These are phyloP conservation scores for Rhodotorula sp. DNA, from an alignment of 1,284 basidiomycete species.

Conservation along the genomic window DNA sequence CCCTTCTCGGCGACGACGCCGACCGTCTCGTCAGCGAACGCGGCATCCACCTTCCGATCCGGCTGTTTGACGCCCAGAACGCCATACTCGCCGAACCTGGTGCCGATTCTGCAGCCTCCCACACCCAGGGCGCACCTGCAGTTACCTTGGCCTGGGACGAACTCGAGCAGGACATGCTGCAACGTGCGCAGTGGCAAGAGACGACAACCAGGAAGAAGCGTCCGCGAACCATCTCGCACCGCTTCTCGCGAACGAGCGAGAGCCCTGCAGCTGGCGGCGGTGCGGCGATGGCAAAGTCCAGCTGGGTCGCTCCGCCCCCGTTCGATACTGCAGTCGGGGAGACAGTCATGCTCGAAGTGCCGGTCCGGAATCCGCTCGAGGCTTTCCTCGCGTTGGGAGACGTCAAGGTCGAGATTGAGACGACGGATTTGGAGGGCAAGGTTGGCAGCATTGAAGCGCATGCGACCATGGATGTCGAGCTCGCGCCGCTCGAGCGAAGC, in stretches of 20 bases:
- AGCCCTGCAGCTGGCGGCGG: too few species aligned
- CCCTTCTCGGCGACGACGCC: slow-evolving; percentile 24
- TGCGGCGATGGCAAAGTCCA: too few species aligned
- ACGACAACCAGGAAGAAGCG: too few species aligned
- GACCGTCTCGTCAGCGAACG: slow-evolving; percentile 4
- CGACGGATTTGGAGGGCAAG: neutral
- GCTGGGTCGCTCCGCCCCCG: too few species aligned
- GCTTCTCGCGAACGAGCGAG: too few species aligned
- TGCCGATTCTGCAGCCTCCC: neutral
- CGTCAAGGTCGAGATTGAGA: slow-evolving; percentile 33
- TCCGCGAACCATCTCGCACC: too few species aligned
- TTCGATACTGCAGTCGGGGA: slow-evolving; percentile 41
- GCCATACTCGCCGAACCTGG: slow-evolving; percentile 14
- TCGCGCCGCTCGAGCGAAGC: slow-evolving; percentile 50
- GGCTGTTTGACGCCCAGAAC: slow-evolving; percentile 33
- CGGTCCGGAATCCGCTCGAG: slow-evolving; percentile 53
- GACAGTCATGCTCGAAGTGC: slow-evolving; percentile 50
- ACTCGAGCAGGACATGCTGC: slow-evolving; percentile 26
- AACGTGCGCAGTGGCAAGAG: slow-evolving; percentile 45
- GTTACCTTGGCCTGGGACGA: slow-evolving; percentile 14
- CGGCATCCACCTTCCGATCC: slow-evolving; percentile 7
- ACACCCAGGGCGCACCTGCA: neutral
- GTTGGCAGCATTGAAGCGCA: neutral
- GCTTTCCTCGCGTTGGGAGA: slow-evolving; percentile 45
- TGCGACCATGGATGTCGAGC: slow-evolving; percentile 43